Evolutionary conservation across 1,284 basidiomycete genomes (phyloP).

Genomic region (Porphyrellus sp.): DNA sequence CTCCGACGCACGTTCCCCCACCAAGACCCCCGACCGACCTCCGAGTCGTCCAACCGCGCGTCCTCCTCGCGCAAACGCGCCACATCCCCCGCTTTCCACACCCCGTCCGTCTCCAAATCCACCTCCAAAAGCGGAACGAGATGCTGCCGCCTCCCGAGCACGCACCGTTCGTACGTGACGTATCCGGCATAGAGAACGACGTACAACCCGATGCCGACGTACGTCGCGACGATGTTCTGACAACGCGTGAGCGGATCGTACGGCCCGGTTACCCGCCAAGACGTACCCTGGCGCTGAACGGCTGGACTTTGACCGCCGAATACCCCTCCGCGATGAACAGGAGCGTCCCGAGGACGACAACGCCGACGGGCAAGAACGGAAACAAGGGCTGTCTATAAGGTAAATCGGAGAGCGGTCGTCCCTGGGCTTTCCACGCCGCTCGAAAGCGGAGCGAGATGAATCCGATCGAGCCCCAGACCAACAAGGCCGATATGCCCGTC

Average conservation of each 20-base stretch:
- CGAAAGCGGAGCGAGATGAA: constrained; percentile 52
- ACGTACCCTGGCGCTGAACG: constrained; percentile 36
- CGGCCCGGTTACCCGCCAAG: too few species aligned
- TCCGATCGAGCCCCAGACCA: constrained; percentile 63
- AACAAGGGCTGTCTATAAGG: constrained; percentile 49
- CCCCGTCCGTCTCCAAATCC: constrained; percentile 49
- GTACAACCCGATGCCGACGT: constrained; percentile 40
- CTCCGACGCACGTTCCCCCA: constrained; percentile 2
- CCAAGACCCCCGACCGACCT: not conserved
- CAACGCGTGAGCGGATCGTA: not conserved
- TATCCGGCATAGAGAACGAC: constrained; percentile 39
- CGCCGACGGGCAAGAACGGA: constrained; percentile 44
- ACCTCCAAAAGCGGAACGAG: constrained; percentile 38
- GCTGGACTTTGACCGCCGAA: constrained; percentile 36
- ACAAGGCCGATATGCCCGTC: constrained; percentile 65
- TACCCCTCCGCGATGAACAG: constrained; percentile 55
- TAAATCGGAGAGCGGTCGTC: constrained; percentile 40
- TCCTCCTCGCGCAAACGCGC: constrained; percentile 35
- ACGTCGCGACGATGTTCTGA: constrained; percentile 44
- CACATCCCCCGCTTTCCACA: constrained; percentile 45
- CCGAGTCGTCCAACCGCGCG: too few species aligned
- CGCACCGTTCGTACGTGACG: constrained; percentile 32
- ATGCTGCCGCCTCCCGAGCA: constrained; percentile 22
- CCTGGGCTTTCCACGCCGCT: constrained; percentile 42
- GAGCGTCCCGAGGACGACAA: constrained; percentile 42